Evolutionary conservation across 345 rosid genomes (phyloP).

Genomic region (Hibiscus mutabilis): DNA sequence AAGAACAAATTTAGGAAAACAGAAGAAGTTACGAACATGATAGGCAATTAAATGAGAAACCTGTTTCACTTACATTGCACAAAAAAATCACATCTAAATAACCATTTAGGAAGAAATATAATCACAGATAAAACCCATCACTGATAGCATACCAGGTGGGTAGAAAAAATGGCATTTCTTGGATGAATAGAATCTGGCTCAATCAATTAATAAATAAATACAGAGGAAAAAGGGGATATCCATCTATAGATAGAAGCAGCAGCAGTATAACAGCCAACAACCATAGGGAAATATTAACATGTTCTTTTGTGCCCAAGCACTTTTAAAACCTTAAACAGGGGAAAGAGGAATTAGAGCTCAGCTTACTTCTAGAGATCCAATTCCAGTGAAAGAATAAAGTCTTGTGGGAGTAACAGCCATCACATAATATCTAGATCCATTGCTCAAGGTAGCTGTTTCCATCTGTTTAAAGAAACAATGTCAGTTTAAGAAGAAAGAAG

Average conservation of each 20-base stretch:
- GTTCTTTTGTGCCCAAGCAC: not conserved
- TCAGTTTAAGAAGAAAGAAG: not conserved
- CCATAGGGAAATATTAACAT: not conserved
- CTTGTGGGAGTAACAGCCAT: constrained; percentile 99
- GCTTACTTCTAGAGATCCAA: constrained; percentile 85
- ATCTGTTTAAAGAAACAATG: constrained; percentile 39
- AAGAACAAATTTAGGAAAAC: constrained; percentile 7
- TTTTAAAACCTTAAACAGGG: not conserved
- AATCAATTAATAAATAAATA: not conserved
- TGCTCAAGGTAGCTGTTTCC: constrained; percentile 73
- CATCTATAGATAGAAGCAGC: not conserved
- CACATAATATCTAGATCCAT: constrained; percentile 86
- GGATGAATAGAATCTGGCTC: not conserved
- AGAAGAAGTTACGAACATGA: not conserved
- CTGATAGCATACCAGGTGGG: not conserved
- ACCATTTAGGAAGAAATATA: not conserved
- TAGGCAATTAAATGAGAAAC: not conserved
- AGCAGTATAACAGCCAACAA: not conserved
- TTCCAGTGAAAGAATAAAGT: constrained; percentile 91
- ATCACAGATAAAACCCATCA: not conserved
- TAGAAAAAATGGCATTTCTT: not conserved
- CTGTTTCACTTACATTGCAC: constrained; percentile 1
- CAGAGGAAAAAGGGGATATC: not conserved
- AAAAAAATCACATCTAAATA: constrained; percentile 2
- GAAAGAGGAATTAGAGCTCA: constrained; percentile 8